Evolutionary conservation across 2,329 filamentous ascomycete genomes (phyloP).

Genomic region (Xylariales sp.): DNA sequence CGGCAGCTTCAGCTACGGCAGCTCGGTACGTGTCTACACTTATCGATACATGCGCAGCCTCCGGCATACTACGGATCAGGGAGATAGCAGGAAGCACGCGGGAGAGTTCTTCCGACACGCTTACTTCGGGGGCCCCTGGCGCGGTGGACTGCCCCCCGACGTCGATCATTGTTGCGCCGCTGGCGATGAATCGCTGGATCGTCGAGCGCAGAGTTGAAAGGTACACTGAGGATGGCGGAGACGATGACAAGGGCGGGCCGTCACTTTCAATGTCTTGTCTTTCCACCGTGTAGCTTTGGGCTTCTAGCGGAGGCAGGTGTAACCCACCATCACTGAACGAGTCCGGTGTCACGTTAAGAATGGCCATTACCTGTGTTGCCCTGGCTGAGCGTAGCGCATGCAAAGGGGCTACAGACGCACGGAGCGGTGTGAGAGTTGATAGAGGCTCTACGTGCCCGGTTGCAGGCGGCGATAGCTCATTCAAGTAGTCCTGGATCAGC

Average conservation of each 20-base stretch:
- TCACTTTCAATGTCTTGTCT: neutral
- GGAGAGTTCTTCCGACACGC: constrained; percentile 76
- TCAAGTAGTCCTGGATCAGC: constrained; percentile 69
- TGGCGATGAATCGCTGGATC: constrained; percentile 70
- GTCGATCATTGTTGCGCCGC: constrained; percentile 87
- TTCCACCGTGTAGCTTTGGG: neutral
- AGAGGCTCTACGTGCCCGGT: constrained; percentile 56
- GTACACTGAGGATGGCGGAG: constrained; percentile 16
- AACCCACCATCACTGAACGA: constrained; percentile 93
- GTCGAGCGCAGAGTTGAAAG: constrained; percentile 66
- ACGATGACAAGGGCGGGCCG: neutral
- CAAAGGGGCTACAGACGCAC: constrained; percentile 62
- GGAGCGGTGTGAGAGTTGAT: constrained; percentile 69
- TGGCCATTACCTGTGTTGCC: constrained; percentile 87
- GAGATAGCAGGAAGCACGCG: constrained; percentile 84
- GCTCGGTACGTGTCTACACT: constrained; percentile 95
- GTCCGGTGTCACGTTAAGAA: constrained; percentile 94
- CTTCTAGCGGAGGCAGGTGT: constrained; percentile 55
- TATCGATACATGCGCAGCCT: constrained; percentile 73
- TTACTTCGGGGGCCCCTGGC: constrained; percentile 76
- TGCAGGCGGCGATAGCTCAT: constrained; percentile 62
- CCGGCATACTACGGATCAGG: constrained; percentile 75
- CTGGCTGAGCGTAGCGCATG: constrained; percentile 68
- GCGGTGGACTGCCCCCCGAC: constrained; percentile 94
- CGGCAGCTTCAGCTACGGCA: constrained; percentile 79